Evolutionary conservation across 2,329 filamentous ascomycete species (phyloP), one percentile per base, ranked within the genome.

Genomic region (Alternaria burnsii): DNA sequence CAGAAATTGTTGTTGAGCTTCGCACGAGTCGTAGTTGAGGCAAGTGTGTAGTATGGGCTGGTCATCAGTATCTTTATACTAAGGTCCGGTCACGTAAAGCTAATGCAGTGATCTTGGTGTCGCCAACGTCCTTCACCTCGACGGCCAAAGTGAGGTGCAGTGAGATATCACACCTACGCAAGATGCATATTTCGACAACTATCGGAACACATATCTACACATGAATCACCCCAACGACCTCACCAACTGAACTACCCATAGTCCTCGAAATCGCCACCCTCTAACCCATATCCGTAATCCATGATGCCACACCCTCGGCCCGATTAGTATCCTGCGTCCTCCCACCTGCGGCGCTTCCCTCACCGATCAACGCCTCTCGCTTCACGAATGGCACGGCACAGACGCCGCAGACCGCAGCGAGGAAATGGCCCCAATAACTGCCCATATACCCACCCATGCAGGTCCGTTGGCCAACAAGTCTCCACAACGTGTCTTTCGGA

Each of bases 171-270:
- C 28, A 30, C 28, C 28, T 11, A 2, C 6, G 1, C 24, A 24
- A 24, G 24, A 24, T 6, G 24, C 0, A 24, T 2, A 1, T 24
- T 2, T 24, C 6, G 24, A 24, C 1, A 24, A 0, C 24, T 24
- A 7, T 7, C 24, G 24, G 24, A 26, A 6, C 24, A 26, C 1
- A 26, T 26, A 1, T 26, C 2, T 26, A 7, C 2, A 26, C 24
- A 26, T 0, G 0, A 26, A 8, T 0, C 1, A 26, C 6, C 7
- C 24, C 24, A 26, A 0, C 7, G 7, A 26, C 24, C 24, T 2
- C 28, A 0, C 3, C 1, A 30, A 11, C 10, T 11, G 10, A 30
- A 30, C 4, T 30, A 1, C 0, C 11, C 11, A 1, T 11, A 12
- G 28, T 30, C 28, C 28, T 30, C 28, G 0, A 10, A 5, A 1